Evolutionary conservation across 2,329 filamentous ascomycete species (phyloP).

Genomic region (Epicoccum sorghinum): DNA sequence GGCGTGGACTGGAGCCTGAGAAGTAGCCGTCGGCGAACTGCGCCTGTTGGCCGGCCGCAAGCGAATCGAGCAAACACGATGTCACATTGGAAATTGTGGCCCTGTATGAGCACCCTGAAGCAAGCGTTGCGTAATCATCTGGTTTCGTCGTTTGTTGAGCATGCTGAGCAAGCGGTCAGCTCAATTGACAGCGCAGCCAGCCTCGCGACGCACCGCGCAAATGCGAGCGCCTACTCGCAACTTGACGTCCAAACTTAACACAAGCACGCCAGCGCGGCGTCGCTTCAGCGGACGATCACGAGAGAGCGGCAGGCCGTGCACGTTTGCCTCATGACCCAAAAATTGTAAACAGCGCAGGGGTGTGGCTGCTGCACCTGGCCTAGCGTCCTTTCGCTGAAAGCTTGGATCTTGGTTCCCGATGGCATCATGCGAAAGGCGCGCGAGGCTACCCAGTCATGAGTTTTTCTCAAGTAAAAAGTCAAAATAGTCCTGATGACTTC

Average conservation of each 20-base stretch:
- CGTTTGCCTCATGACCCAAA: slow-evolving; percentile 42
- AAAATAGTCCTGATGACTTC: slow-evolving; percentile 19
- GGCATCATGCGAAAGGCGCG: slow-evolving; percentile 33
- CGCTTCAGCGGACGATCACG: slow-evolving; percentile 34
- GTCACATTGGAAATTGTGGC: slow-evolving; percentile 3
- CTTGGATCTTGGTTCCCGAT: slow-evolving; percentile 34
- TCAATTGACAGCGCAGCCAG: slow-evolving; percentile 7
- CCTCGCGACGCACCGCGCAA: background rate
- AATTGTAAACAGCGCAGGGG: slow-evolving; percentile 33
- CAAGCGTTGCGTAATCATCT: slow-evolving; percentile 8
- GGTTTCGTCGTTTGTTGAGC: background rate
- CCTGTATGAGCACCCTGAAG: background rate
- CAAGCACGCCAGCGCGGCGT: slow-evolving; percentile 15
- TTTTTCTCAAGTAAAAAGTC: slow-evolving; percentile 42
- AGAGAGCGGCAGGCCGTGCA: slow-evolving; percentile 38
- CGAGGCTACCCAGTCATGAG: slow-evolving; percentile 35
- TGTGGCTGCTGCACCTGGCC: slow-evolving; percentile 21
- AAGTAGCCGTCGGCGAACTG: slow-evolving; percentile 27
- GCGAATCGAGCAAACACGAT: slow-evolving; percentile 2
- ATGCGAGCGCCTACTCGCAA: slow-evolving; percentile 11
- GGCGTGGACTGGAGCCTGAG: slow-evolving; percentile 2
- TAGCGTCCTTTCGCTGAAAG: slow-evolving; percentile 30
- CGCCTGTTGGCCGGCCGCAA: background rate
- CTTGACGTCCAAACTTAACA: slow-evolving; percentile 17
- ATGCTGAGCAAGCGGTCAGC: slow-evolving; percentile 12